A percentile compares a stretch with the other conserved stretches of the same genome.
Evolutionary conservation across 2,329 filamentous ascomycete species (phyloP).

Genomic region (Paecilomyces sp.): DNA sequence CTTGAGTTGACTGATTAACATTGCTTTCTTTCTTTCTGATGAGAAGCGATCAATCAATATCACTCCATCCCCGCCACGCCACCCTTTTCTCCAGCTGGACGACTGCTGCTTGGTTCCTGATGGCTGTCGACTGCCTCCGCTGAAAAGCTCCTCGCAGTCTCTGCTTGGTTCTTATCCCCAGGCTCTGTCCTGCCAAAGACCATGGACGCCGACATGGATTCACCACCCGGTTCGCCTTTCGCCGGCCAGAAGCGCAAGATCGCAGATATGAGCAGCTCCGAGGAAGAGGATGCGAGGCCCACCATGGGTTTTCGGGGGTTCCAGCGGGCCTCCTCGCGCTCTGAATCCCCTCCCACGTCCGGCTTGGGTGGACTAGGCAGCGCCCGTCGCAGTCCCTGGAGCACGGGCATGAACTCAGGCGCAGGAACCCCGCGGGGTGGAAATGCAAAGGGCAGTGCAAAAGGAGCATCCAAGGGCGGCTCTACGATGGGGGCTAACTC

Average conservation of each 20-base stretch:
- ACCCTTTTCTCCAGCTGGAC: neutral
- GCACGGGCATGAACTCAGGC: constrained; percentile 14
- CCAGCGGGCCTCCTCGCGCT: constrained; percentile 26
- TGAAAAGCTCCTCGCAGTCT: neutral
- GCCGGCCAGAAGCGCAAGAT: constrained; percentile 35
- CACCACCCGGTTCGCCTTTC: constrained; percentile 21
- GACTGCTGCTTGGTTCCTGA: neutral
- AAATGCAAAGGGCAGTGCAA: constrained; percentile 15
- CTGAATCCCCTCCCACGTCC: constrained; percentile 27
- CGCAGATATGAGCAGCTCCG: constrained; percentile 32
- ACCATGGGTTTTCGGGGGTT: constrained; percentile 32
- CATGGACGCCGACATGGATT: constrained; percentile 21
- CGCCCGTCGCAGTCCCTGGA: constrained; percentile 20
- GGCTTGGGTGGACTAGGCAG: constrained; percentile 17
- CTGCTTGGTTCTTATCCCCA: neutral
- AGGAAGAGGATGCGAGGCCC: constrained; percentile 28
- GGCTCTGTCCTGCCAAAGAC: neutral
- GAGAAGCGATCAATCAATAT: neutral
- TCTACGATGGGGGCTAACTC: constrained; percentile 48
- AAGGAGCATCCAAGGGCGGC: constrained; percentile 21
- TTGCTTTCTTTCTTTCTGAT: too few species aligned
- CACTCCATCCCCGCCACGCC: neutral
- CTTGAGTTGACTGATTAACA: too few species aligned
- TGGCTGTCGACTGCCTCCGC: neutral
- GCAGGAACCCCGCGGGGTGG: constrained; percentile 13